Conservation (phyloP, 1,284 basidiomycete genomes). For the Marasmius fiardii region DNA sequence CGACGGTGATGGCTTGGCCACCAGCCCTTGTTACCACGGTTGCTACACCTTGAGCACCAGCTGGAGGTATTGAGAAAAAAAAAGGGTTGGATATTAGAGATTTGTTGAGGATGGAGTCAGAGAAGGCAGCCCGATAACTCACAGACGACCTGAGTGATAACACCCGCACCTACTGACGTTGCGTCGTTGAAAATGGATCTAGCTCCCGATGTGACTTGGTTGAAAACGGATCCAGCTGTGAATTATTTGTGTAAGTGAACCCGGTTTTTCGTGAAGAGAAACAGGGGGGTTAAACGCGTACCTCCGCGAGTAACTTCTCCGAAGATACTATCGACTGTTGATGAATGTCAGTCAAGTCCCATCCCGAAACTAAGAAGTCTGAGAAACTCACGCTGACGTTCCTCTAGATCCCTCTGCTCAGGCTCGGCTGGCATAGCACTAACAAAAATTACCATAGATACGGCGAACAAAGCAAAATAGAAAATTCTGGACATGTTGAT, state of each 20-base stretch:
- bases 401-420: background rate
- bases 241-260: background rate
- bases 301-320: background rate
- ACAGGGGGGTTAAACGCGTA: background rate
- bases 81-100: background rate
- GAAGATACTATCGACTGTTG: background rate
- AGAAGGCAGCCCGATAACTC: background rate
- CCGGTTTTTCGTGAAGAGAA: background rate
- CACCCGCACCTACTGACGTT: constrained; percentile 6
- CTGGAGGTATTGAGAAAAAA: background rate
- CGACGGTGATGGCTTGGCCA: constrained; percentile 9
- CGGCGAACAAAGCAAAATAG: background rate
- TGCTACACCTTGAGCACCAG: background rate
- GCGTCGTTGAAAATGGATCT: constrained; percentile 3
- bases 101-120: too few relatives aligned
- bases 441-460: background rate
- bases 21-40: constrained; percentile 9
- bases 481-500: background rate
- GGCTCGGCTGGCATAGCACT: background rate
- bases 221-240: background rate
- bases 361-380: background rate
- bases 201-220: background rate
- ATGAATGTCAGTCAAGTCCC: too few relatives aligned
- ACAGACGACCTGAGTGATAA: constrained; percentile 9
- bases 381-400: background rate